Base-by-base conservation (phyloP, 1,139 yeast genomes). In the Candida gigantensis region DNA sequence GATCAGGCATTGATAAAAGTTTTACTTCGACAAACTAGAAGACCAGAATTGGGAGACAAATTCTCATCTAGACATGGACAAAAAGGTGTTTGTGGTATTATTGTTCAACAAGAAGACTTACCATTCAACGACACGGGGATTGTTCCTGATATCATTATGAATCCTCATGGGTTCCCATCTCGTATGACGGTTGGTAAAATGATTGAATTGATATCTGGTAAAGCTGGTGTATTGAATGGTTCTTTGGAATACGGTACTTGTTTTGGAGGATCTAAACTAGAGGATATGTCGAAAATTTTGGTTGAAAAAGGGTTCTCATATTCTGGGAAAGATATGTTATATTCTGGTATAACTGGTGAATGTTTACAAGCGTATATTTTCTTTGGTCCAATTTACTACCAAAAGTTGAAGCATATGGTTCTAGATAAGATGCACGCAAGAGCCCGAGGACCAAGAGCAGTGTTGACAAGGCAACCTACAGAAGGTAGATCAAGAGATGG, bases 161-260 rank as follows among this genome's bases (percentile, higher is more conserved):
- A 92, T 57, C 98, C 98, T 2, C 98, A 92, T 58, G 98, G 97
- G 68, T 92, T 92, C 81, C 98, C 98, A 47, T 90, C 97, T 26
- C 95, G 98, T 74, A 92, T 92, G 99, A 92, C 99, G 32, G 98
- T 92, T 17, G 99, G 98, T 43, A 92, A 92, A 61, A 92, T 92
- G 97, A 83, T 94, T 51, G 99, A 92, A 60, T 74, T 92, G 46
- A 85, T 92, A 18, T 85, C 96, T 21, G 98, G 98, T 51, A 92
- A 92, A 58, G 98, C 98, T 0, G 98, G 98, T 57, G 97, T 92
- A 25, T 66, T 92, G 48, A 86, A 87, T 50, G 99, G 99, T 5
- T 61, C 86, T 2, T 68, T 94, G 44, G 96, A 94, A 58, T 92
- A 92, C 52, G 99, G 98, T 54, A 92, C 98, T 1, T 94, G 98